These are phyloP conservation scores for Naganishia vishniacii DNA, from an alignment of 768 basidiomycete species.

Conservation along the genomic window DNA sequence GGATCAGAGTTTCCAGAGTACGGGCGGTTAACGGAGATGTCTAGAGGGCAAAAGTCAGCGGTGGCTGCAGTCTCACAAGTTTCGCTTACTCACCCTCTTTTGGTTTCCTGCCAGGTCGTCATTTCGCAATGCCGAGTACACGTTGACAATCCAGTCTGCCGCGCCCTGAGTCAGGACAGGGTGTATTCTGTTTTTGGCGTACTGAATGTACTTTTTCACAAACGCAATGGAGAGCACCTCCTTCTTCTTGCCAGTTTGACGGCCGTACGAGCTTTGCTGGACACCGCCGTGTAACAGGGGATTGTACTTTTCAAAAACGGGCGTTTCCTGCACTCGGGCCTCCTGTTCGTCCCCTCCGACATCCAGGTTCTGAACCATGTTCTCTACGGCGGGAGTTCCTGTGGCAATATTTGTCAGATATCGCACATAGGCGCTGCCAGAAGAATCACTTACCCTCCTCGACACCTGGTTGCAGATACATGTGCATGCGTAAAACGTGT, in stretches of 20 bases:
- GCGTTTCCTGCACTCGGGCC: conserved; percentile 57
- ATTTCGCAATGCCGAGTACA: conserved; percentile 85
- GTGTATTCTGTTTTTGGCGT: conserved; percentile 80
- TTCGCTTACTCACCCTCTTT: conserved; percentile 64
- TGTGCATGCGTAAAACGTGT: conserved; percentile 94
- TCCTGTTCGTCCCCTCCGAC: conserved; percentile 68
- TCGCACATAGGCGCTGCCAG: not conserved
- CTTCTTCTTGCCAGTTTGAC: conserved; percentile 57
- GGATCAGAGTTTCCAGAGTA: conserved; percentile 96
- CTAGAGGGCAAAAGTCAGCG: conserved; percentile 51
- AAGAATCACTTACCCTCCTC: conserved; percentile 68
- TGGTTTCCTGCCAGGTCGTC: conserved; percentile 83
- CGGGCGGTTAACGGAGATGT: conserved; percentile 96
- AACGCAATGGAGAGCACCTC: conserved; percentile 90
- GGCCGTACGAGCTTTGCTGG: conserved; percentile 52
- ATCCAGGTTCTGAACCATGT: conserved; percentile 75
- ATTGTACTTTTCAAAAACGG: conserved; percentile 93
- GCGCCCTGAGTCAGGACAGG: conserved; percentile 87
- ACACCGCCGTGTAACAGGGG: conserved; percentile 87
- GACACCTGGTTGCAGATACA: conserved; percentile 89
- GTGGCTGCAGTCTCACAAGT: no score
- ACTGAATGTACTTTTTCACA: conserved; percentile 97
- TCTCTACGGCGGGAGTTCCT: conserved; percentile 73
- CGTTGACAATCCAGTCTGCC: conserved; percentile 85
- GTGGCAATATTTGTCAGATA: not conserved